phyloP scores from a whole-genome alignment of 2,329 filamentous ascomycete species.

The Claviceps paspali region DNA sequence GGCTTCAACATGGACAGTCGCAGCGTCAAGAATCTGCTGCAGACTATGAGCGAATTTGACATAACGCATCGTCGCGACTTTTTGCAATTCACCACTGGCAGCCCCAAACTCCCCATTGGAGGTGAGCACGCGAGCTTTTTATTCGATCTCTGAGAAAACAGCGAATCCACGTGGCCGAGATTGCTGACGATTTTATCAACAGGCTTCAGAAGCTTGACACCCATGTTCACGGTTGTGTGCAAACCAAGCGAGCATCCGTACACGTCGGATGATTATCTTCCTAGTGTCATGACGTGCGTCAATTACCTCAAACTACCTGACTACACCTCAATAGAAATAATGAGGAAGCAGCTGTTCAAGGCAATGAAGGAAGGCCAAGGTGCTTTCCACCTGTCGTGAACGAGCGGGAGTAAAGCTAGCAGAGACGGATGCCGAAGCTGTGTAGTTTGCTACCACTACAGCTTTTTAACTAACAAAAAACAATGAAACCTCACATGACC shows the following conservation, averaged over 20 bases:
- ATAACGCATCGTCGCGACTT: slow-evolving; percentile 72
- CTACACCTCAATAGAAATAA: slow-evolving; percentile 64
- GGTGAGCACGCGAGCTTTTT: slow-evolving; percentile 51
- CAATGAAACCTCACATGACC: background rate
- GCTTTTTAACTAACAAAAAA: background rate
- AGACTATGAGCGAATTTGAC: slow-evolving; percentile 82
- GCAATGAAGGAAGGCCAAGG: slow-evolving; percentile 94
- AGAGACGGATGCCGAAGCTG: background rate
- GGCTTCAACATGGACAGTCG: slow-evolving; percentile 98
- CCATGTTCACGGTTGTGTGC: slow-evolving; percentile 98
- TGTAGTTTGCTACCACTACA: background rate
- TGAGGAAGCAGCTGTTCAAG: slow-evolving; percentile 64
- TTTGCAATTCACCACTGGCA: slow-evolving; percentile 93
- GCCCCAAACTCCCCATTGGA: slow-evolving; percentile 94
- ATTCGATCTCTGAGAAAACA: background rate
- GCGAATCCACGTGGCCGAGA: background rate
- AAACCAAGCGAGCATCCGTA: slow-evolving; percentile 94
- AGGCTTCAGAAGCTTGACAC: slow-evolving; percentile 95
- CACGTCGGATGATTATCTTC: slow-evolving; percentile 92
- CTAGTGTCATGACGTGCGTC: slow-evolving; percentile 98
- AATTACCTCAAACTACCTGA: slow-evolving; percentile 98
- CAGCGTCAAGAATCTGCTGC: slow-evolving; percentile 82
- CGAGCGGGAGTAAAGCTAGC: background rate
- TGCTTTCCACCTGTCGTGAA: slow-evolving; percentile 81
- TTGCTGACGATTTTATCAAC: slow-evolving; percentile 18